Base-by-base conservation (phyloP, 2,329 filamentous ascomycete genomes). In the Diaporthe citriasiana region DNA sequence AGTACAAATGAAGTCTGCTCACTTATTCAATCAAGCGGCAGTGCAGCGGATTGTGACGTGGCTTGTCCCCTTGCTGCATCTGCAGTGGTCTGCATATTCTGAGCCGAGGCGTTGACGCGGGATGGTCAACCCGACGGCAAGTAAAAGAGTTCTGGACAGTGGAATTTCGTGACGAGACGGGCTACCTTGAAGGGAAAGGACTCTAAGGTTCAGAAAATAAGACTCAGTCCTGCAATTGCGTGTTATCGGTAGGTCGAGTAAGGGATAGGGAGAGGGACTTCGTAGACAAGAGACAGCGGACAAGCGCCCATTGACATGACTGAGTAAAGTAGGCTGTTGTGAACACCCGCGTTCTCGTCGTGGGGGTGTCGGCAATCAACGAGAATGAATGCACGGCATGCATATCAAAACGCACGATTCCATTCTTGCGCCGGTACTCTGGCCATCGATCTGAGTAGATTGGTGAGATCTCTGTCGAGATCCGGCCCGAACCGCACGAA, bases 401-500 rank as follows among this genome's bases (percentile, higher is more conserved):
- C 45, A 50, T 33, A 51, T 66, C 7, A 66, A 30, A 19, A 27
- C 15, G 47, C 47, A 68, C 22, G 63, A 53, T 13, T 12, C 5
- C 47, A 47, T 40, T 25, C n/a, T 27, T 53, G 63, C 30, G 45
- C 47, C 33, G 33, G 33, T 15, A 22, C 10, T 40, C 8, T 25
- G 63, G 15, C 40, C 47, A 38, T 68, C 45, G 63, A 68, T 40
- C 47, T 38, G 63, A 22, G 47, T 7, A 30, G 47, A 27, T 22
- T 68, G 63, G 45, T 50, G 22, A 68, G 63, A 68, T 68, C 63
- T 51, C 45, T 51, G 45, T 27, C 30, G 33, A 53, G 30, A 68
- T 53, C 47, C 63, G 63, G 63, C n/a, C 63, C 47, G 63, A 40
- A 4, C 45, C 63, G 63, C 33, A 53, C 45, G 45, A 68, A 68